A percentile compares a stretch with the other conserved stretches of the same genome.
Conservation (phyloP, 2,329 filamentous ascomycete genomes). For the Arthrobotrys iridis region DNA sequence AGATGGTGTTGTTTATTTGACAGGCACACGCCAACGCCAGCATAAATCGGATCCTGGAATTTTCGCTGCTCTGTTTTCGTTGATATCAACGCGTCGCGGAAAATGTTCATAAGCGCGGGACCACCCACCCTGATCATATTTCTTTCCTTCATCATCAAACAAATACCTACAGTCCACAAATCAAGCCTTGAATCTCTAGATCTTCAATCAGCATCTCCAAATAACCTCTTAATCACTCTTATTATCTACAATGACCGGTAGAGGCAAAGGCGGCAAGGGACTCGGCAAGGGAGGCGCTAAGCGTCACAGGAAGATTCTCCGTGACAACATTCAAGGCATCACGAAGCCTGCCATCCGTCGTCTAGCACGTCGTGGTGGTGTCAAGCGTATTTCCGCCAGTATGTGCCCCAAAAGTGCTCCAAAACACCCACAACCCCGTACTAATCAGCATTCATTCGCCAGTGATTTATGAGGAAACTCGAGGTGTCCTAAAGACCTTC, state of each 20-base stretch:
- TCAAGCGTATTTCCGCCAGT: constrained; percentile 98
- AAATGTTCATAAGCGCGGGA: constrained; percentile 41
- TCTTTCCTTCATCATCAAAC: background rate
- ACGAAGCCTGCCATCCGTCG: constrained; percentile 98
- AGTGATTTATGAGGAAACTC: constrained; percentile 81
- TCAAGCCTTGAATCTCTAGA: background rate
- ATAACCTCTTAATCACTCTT: background rate
- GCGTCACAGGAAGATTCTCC: constrained; percentile 98
- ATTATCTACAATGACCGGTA: constrained; percentile 45
- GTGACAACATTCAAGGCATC: constrained; percentile 99
- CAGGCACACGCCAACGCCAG: background rate
- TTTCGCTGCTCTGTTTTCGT: constrained; percentile 19
- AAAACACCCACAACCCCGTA: too few relatives aligned
- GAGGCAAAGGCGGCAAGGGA: constrained; percentile 93
- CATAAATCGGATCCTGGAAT: background rate
- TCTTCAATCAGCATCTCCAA: background rate
- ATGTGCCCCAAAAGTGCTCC: too few relatives aligned
- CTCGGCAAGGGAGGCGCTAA: constrained; percentile 98
- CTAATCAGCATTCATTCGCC: too few relatives aligned
- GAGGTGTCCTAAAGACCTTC: constrained; percentile 80
- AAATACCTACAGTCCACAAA: background rate
- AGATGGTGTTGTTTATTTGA: background rate
- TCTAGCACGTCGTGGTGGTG: constrained; percentile 98
- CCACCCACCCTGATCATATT: background rate
- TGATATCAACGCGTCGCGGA: constrained; percentile 51